These are phyloP conservation scores for Mycena filopes DNA, from an alignment of 768 basidiomycete species.

Conservation along the genomic window DNA sequence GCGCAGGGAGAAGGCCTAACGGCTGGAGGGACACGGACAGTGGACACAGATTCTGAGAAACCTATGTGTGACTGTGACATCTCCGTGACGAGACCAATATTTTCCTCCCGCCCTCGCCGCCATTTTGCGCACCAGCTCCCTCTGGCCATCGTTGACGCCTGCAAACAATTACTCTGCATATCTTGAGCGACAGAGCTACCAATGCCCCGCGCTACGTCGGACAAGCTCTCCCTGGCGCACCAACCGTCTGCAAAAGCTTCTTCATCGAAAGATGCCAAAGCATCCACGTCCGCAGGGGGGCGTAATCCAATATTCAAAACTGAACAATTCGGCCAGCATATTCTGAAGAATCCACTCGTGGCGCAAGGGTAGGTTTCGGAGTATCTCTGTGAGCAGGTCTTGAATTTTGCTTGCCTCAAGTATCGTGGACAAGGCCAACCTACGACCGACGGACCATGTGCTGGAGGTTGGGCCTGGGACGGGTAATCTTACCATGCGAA, in stretches of 20 bases:
- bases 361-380: constrained; percentile 80
- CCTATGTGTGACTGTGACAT: no score
- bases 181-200: no score
- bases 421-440: constrained; percentile 74
- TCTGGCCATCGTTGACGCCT: no score
- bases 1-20: no score
- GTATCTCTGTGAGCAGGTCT: background rate
- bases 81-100: no score
- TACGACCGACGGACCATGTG: constrained; percentile 54
- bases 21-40: no score
- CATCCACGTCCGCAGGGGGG: constrained; percentile 54
- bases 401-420: constrained; percentile 9
- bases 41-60: no score
- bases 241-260: constrained; percentile 64
- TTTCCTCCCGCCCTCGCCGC: no score
- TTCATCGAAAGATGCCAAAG: constrained; percentile 49
- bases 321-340: constrained; percentile 96
- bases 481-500: constrained; percentile 95
- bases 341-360: constrained; percentile 92
- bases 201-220: constrained; percentile 86
- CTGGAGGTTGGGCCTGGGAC: constrained; percentile 85
- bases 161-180: no score
- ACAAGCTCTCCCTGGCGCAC: constrained; percentile 78
- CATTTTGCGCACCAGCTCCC: no score
- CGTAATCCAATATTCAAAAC: constrained; percentile 96